Evolutionary conservation across 1,284 basidiomycete genomes (phyloP).

Genomic region (Ustilago curta): DNA sequence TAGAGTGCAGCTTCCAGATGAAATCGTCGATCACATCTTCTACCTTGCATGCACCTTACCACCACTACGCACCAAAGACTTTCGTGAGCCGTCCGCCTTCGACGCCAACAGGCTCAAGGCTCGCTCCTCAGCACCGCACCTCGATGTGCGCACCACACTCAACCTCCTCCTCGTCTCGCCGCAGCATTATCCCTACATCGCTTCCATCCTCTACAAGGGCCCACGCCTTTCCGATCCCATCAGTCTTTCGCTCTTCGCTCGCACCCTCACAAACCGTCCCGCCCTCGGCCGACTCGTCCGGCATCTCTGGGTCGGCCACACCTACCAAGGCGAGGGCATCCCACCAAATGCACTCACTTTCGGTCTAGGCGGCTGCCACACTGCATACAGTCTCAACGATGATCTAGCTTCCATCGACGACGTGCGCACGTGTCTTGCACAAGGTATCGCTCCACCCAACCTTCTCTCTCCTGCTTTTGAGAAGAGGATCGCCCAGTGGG

Average conservation of each 20-base stretch:
- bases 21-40: constrained; percentile 56
- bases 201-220: constrained; percentile 53
- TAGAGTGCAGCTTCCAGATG: constrained; percentile 47
- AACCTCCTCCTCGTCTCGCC: constrained; percentile 52
- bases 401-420: constrained; percentile 44
- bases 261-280: constrained; percentile 46
- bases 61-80: constrained; percentile 30
- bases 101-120: constrained; percentile 46
- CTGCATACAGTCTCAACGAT: constrained; percentile 46
- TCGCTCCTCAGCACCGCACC: constrained; percentile 43
- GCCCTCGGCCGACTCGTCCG: constrained; percentile 51
- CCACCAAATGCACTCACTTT: constrained; percentile 43
- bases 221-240: constrained; percentile 50
- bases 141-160: constrained; percentile 47
- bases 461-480: constrained; percentile 51
- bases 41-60: constrained; percentile 49
- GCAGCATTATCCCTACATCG: constrained; percentile 51
- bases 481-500: constrained; percentile 47
- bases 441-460: constrained; percentile 38
- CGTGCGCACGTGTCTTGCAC: constrained; percentile 33
- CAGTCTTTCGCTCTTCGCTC: constrained; percentile 50
- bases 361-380: constrained; percentile 37
- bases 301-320: constrained; percentile 56
- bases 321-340: constrained; percentile 45
- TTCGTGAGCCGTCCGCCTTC: constrained; percentile 40